Percentiles rank a stretch among this genome's conserved stretches.
Conservation (phyloP, 192 early-diverging fungal genomes). For the Backusella psychrophila region DNA sequence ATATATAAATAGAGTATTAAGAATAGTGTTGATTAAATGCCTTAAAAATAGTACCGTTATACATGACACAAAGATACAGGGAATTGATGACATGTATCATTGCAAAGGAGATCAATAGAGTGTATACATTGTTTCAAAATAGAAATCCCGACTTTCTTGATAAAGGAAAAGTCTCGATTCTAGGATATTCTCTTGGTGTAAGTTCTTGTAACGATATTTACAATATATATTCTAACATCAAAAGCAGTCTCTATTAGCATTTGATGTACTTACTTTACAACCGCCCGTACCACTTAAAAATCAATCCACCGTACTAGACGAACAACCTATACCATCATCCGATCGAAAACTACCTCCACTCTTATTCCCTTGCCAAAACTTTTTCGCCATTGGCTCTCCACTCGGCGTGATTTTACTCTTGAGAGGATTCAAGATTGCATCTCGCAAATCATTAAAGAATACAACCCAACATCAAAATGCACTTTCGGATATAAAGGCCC, state of each 20-base stretch:
- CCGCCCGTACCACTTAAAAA: conserved; percentile 37
- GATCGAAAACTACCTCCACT: conserved; percentile 18
- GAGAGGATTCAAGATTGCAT: conserved; percentile 65
- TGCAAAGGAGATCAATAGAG: conserved; percentile 71
- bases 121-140: conserved; percentile 67
- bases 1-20: conserved; percentile 10
- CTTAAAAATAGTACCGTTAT: conserved; percentile 57
- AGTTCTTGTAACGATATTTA: conserved; percentile 1
- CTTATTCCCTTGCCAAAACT: conserved; percentile 57
- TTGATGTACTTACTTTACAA: conserved; percentile 77
- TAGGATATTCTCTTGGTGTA: conserved; percentile 77
- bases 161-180: conserved; percentile 68
- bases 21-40: not conserved
- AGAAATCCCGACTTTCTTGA: conserved; percentile 74
- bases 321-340: conserved; percentile 11
- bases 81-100: conserved; percentile 81
- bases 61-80: conserved; percentile 82
- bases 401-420: conserved; percentile 78
- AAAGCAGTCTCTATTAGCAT: conserved; percentile 59
- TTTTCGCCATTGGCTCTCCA: conserved; percentile 84
- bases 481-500: conserved; percentile 21
- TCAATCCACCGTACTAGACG: conserved; percentile 19
- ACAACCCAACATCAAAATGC: not conserved
- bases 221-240: not conserved
- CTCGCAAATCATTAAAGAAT: conserved; percentile 39